phyloP scores from a whole-genome alignment of 805 yeast genomes.

The Candida dajiaensis region DNA sequence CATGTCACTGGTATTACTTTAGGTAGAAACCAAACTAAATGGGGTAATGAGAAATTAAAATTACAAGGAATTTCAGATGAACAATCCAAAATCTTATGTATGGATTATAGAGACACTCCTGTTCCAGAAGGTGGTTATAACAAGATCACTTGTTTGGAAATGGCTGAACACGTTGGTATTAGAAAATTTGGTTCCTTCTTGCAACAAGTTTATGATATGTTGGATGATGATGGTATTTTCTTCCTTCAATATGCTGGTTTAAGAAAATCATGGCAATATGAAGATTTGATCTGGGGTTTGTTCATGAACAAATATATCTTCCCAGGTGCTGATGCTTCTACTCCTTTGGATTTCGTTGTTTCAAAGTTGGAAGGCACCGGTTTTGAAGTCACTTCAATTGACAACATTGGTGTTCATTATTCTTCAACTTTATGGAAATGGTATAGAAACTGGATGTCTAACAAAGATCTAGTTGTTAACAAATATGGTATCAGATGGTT shows the following conservation, averaged over 20 bases:
- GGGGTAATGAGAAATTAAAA: slow-evolving; percentile 70
- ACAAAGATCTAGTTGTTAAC: slow-evolving; percentile 66
- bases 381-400: slow-evolving; percentile 76
- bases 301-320: slow-evolving; percentile 94
- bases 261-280: slow-evolving; percentile 91
- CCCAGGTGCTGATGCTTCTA: slow-evolving; percentile 97
- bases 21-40: slow-evolving; percentile 85
- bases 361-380: slow-evolving; percentile 76
- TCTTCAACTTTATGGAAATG: slow-evolving; percentile 89
- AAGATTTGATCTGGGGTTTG: slow-evolving; percentile 89
- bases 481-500: slow-evolving; percentile 88
- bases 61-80: slow-evolving; percentile 60
- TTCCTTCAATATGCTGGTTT: slow-evolving; percentile 85
- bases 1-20: slow-evolving; percentile 83
- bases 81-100: slow-evolving; percentile 76
- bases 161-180: slow-evolving; percentile 96
- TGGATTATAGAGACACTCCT: slow-evolving; percentile 90
- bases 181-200: slow-evolving; percentile 73
- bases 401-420: slow-evolving; percentile 89
- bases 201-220: slow-evolving; percentile 75
- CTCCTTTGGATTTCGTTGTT: slow-evolving; percentile 82
- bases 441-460: slow-evolving; percentile 91
- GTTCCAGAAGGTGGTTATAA: slow-evolving; percentile 63
- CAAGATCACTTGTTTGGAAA: slow-evolving; percentile 86
- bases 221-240: slow-evolving; percentile 89